phyloP scores from a whole-genome alignment of 164 flowering plant species.

The Nymphaea colorata region DNA sequence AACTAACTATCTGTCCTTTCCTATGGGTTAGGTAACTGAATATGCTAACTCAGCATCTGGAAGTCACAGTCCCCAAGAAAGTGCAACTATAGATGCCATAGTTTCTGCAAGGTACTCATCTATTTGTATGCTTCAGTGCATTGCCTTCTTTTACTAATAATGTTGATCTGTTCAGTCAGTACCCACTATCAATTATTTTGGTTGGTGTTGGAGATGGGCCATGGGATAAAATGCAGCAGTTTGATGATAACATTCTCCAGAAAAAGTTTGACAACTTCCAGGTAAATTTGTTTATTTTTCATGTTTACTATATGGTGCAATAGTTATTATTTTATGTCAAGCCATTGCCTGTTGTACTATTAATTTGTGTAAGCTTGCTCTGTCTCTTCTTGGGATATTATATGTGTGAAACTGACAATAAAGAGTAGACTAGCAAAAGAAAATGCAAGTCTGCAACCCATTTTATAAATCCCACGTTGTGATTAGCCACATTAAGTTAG shows the following conservation, averaged over 20 bases:
- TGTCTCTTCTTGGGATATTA: no score
- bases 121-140: not conserved
- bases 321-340: not conserved
- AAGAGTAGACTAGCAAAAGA: no score
- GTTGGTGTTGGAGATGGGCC: conserved; percentile 96
- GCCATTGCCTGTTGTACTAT: no score
- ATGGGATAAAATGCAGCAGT: conserved; percentile 80
- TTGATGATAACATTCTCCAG: conserved; percentile 76
- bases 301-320: not conserved
- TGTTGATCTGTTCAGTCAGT: conserved; percentile 28
- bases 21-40: conserved; percentile 43
- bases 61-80: conserved; percentile 64
- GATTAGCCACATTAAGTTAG: no score
- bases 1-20: not conserved
- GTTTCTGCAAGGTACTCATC: conserved; percentile 58
- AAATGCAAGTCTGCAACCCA: no score
- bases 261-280: conserved; percentile 82
- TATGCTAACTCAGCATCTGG: conserved; percentile 39
- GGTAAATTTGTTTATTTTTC: conserved; percentile 22
- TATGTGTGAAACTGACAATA: no score
- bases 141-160: not conserved
- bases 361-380: not conserved
- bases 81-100: conserved; percentile 58
- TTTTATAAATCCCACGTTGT: no score
- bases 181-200: conserved; percentile 76